phyloP scores from a whole-genome alignment of 352 stramenopile species.

The Phytophthora constricta region DNA sequence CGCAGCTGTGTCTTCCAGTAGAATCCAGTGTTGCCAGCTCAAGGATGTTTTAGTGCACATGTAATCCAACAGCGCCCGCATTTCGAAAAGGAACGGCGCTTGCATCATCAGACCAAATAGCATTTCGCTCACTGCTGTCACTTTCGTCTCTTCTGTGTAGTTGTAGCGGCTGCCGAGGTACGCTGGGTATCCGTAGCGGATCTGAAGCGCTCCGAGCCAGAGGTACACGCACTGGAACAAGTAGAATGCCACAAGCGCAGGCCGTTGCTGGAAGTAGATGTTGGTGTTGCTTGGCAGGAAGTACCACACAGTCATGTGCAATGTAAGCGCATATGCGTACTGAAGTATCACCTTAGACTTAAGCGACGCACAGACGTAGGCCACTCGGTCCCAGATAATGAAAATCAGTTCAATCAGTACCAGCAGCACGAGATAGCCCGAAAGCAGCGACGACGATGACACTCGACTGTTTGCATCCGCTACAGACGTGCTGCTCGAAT shows the following conservation, averaged over 20 bases:
- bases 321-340: constrained; percentile 71
- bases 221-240: constrained; percentile 81
- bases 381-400: constrained; percentile 88
- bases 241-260: constrained; percentile 80
- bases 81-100: constrained; percentile 88
- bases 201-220: constrained; percentile 78
- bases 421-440: constrained; percentile 85
- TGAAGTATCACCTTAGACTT: constrained; percentile 78
- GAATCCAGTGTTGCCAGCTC: constrained; percentile 80
- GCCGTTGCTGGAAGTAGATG: constrained; percentile 80
- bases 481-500: constrained; percentile 42
- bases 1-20: constrained; percentile 84
- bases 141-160: constrained; percentile 56
- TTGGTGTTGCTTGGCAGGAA: constrained; percentile 79
- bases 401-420: constrained; percentile 82
- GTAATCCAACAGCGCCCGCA: constrained; percentile 87
- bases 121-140: constrained; percentile 62
- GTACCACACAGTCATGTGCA: constrained; percentile 82
- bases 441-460: constrained; percentile 78
- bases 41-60: constrained; percentile 88
- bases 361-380: constrained; percentile 80
- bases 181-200: constrained; percentile 87
- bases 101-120: constrained; percentile 81
- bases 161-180: constrained; percentile 88
- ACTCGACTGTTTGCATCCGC: constrained; percentile 59